These are phyloP conservation scores for Kluyveromyces nonfermentans DNA, from an alignment of 805 yeast genomes.

Conservation along the genomic window DNA sequence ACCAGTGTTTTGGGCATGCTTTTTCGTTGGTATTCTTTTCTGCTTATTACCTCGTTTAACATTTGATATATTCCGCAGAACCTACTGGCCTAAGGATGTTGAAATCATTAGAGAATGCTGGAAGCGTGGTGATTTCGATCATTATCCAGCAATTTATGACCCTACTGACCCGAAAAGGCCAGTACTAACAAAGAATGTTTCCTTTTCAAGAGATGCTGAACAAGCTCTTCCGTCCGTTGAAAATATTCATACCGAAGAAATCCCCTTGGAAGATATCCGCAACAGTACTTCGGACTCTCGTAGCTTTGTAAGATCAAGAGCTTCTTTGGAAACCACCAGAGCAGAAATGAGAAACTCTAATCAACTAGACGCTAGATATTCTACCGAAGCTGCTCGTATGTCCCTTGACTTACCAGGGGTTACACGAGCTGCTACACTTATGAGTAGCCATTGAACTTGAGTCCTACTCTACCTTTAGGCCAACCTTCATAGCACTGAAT, in stretches of 20 bases:
- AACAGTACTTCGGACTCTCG: conserved; percentile 5
- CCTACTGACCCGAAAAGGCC: conserved; percentile 70
- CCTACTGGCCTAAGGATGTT: conserved; percentile 53
- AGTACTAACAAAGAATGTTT: conserved; percentile 30
- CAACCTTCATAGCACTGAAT: too few relatives aligned
- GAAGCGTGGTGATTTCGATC: conserved; percentile 53
- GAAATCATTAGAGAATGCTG: conserved; percentile 70
- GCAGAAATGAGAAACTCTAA: conserved; percentile 29
- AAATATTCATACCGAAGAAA: conserved; percentile 32
- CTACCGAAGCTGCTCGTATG: conserved; percentile 33
- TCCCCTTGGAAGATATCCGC: conserved; percentile 25
- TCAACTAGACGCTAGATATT: conserved; percentile 30
- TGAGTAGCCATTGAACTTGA: conserved; percentile 17
- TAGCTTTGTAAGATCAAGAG: conserved; percentile 19
- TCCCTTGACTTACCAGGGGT: conserved; percentile 35
- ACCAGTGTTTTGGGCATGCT: conserved; percentile 57
- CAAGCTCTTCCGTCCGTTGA: conserved; percentile 23
- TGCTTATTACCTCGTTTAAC: conserved; percentile 64
- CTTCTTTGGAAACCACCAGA: conserved; percentile 32
- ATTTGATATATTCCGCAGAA: conserved; percentile 44
- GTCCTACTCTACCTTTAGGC: conserved; percentile 1
- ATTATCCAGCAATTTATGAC: conserved; percentile 59
- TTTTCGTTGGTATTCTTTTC: conserved; percentile 50
- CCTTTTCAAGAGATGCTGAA: conserved; percentile 16
- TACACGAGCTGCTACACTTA: conserved; percentile 29